A percentile compares a stretch with the other conserved stretches of the same genome.
Evolutionary conservation across 75 land plant species (phyloP).

Genomic region (Sequoiadendron giganteum): DNA sequence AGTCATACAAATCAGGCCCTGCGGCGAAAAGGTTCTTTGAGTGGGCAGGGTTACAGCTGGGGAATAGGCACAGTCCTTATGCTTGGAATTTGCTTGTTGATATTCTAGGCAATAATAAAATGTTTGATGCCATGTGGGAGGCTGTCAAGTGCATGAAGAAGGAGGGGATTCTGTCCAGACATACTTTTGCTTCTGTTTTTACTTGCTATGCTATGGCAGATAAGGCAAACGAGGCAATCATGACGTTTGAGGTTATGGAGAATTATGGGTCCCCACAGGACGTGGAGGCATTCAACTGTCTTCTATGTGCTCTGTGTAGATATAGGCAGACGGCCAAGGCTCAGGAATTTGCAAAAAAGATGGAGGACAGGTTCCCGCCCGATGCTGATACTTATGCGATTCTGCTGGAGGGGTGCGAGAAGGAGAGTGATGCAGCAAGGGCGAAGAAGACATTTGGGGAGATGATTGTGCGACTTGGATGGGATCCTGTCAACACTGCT

Average conservation of each 20-base stretch:
- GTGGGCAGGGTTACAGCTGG: not conserved
- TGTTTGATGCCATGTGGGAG: conserved; percentile 65
- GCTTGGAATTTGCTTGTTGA: conserved; percentile 61
- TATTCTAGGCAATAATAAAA: conserved; percentile 42
- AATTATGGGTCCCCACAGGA: conserved; percentile 13
- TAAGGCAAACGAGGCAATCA: conserved; percentile 10
- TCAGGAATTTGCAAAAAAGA: not conserved
- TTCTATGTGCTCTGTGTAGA: conserved; percentile 17
- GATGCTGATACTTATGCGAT: conserved; percentile 18
- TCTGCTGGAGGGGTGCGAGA: conserved; percentile 20
- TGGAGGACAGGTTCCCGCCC: conserved; percentile 8
- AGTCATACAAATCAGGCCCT: not conserved
- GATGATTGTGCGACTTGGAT: not conserved
- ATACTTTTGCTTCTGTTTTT: conserved; percentile 17
- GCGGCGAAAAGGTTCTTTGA: conserved; percentile 12
- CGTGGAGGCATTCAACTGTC: conserved; percentile 14
- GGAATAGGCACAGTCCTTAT: conserved; percentile 14
- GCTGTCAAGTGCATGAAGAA: conserved; percentile 41
- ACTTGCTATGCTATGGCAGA: conserved; percentile 14
- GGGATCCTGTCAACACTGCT: conserved; percentile 15
- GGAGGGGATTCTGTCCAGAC: conserved; percentile 5
- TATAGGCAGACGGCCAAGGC: conserved; percentile 11
- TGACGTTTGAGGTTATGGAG: conserved; percentile 19
- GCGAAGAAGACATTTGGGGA: conserved; percentile 16
- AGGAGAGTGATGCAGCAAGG: conserved; percentile 14